phyloP scores from a whole-genome alignment of 1,139 yeast species.

The Trichomonascaceae sp. region DNA sequence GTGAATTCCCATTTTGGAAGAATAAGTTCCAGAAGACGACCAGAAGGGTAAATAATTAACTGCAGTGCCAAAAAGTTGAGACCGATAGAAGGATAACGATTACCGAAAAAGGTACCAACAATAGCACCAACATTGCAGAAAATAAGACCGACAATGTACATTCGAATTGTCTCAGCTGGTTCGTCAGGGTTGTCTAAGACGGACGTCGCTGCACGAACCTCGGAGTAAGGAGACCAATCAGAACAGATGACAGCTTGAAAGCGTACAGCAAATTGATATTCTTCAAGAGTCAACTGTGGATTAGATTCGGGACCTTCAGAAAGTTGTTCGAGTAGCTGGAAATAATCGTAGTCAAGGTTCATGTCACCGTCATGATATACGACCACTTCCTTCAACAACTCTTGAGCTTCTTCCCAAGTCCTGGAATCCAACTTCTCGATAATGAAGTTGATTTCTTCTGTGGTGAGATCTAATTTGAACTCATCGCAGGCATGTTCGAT shows the following conservation, averaged over 20 bases:
- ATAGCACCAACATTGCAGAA: conserved; percentile 40
- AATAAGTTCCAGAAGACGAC: conserved; percentile 17
- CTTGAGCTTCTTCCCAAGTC: conserved; percentile 34
- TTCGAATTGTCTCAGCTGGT: conserved; percentile 42
- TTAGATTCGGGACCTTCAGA: conserved; percentile 19
- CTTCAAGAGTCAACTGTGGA: conserved; percentile 16
- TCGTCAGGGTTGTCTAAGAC: conserved; percentile 40
- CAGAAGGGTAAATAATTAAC: conserved; percentile 25
- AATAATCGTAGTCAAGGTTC: conserved; percentile 34
- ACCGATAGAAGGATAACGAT: conserved; percentile 46
- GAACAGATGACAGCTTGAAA: conserved; percentile 39
- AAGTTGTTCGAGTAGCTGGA: conserved; percentile 24
- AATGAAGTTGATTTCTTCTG: conserved; percentile 27
- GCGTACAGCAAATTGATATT: conserved; percentile 33
- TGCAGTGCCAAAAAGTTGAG: conserved; percentile 44
- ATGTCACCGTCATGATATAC: conserved; percentile 43
- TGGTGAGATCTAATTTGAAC: conserved; percentile 9
- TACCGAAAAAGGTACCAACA: conserved; percentile 47
- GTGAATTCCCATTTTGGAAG: conserved; percentile 47
- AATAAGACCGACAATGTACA: conserved; percentile 37
- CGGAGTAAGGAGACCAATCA: conserved; percentile 47
- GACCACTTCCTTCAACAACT: conserved; percentile 37
- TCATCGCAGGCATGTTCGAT: conserved; percentile 8
- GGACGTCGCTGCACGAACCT: conserved; percentile 43
- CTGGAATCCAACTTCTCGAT: conserved; percentile 35